These are phyloP conservation scores for Crithidia brevicula DNA, from an alignment of 208 protist genomes.

Conservation along the genomic window DNA sequence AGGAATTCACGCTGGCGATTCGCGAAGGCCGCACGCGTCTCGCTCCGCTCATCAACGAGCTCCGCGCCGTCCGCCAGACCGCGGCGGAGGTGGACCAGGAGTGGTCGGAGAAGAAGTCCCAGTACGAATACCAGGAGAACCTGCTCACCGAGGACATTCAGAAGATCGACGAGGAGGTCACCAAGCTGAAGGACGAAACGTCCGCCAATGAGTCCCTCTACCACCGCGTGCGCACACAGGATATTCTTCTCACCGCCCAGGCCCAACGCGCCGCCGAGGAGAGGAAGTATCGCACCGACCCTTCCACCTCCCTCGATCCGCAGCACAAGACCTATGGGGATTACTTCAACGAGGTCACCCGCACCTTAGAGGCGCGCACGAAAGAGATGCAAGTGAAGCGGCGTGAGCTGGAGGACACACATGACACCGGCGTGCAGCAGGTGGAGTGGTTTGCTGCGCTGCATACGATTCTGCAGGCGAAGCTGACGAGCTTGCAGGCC, in stretches of 20 bases:
- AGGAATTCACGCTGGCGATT: conserved; percentile 87
- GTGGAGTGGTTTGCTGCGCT: conserved; percentile 70
- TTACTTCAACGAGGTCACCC: conserved; percentile 47
- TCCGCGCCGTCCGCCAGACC: conserved; percentile 80
- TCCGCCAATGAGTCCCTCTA: conserved; percentile 83
- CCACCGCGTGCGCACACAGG: conserved; percentile 78
- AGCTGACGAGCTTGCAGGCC: conserved; percentile 28
- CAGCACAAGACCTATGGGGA: conserved; percentile 69
- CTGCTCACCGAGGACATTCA: conserved; percentile 86
- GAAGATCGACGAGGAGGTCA: conserved; percentile 86
- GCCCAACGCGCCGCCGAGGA: conserved; percentile 64
- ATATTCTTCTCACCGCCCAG: conserved; percentile 53
- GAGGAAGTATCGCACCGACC: conserved; percentile 38
- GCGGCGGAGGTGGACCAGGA: conserved; percentile 86
- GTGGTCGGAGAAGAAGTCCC: conserved; percentile 82
- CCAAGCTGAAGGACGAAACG: conserved; percentile 72
- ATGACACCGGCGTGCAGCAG: conserved; percentile 82
- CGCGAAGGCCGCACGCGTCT: conserved; percentile 84
- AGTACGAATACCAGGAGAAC: conserved; percentile 88
- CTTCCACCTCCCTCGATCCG: conserved; percentile 48
- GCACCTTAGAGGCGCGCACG: conserved; percentile 60
- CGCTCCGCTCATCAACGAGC: conserved; percentile 89
- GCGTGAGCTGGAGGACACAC: conserved; percentile 84
- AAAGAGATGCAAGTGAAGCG: conserved; percentile 76
- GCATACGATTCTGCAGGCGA: conserved; percentile 40